Percentiles rank a stretch among this genome's conserved stretches.
These are phyloP conservation scores for fission yeast (Schizosaccharomyces pombe) DNA, from an alignment of 805 yeast genomes.

Conservation along the genomic window DNA sequence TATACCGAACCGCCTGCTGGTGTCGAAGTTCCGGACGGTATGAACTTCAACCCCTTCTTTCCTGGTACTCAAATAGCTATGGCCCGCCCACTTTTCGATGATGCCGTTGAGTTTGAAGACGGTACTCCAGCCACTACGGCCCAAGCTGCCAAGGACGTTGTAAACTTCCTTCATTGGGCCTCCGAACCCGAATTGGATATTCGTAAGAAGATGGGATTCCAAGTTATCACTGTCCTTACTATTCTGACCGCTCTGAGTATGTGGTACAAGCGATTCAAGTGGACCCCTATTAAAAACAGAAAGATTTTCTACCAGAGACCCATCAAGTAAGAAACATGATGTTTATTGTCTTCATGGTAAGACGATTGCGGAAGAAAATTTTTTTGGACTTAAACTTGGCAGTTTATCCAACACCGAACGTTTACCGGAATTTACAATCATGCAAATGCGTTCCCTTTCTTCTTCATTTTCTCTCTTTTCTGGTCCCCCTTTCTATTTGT, in stretches of 20 bases:
- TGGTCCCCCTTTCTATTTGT: too few species aligned
- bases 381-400: too few species aligned
- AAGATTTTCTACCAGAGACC: not conserved
- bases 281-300: conserved; percentile 87
- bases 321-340: not conserved
- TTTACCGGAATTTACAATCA: too few species aligned
- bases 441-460: too few species aligned
- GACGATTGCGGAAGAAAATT: too few species aligned
- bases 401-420: too few species aligned
- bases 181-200: conserved; percentile 97
- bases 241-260: conserved; percentile 60
- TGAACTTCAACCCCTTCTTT: conserved; percentile 98
- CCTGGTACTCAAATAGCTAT: conserved; percentile 98
- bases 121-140: conserved; percentile 97
- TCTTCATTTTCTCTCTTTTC: too few species aligned
- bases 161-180: conserved; percentile 92
- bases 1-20: conserved; percentile 99
- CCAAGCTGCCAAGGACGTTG: conserved; percentile 97
- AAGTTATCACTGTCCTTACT: conserved; percentile 62
- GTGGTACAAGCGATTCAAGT: conserved; percentile 93
- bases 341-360: too few species aligned
- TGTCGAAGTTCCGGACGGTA: conserved; percentile 72
- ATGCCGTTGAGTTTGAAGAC: conserved; percentile 91
- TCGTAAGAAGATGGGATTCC: conserved; percentile 87
- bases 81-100: conserved; percentile 96